Conservation (phyloP, 768 basidiomycete genomes). For the Dacryopinax primogenitus region DNA sequence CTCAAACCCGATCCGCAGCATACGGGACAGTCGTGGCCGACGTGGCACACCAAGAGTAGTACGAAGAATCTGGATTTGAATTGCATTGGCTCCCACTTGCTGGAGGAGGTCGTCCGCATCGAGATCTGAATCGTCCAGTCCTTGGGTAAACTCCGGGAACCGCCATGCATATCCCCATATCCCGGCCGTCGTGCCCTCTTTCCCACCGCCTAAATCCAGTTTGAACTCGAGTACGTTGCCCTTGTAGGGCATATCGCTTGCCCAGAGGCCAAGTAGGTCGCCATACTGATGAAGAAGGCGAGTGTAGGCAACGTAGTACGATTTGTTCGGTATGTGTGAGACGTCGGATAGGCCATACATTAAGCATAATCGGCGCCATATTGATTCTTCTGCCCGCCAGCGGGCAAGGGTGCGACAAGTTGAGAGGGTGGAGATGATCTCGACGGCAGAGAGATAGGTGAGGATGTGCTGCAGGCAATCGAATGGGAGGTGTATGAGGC, state of each 20-base stretch:
- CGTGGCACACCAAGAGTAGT: background rate
- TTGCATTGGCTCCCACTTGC: background rate
- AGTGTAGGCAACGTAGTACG: background rate
- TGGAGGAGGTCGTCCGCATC: background rate
- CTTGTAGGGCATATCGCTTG: constrained; percentile 6
- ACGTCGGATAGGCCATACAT: background rate
- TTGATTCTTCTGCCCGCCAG: background rate
- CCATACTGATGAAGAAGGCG: background rate
- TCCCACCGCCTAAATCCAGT: background rate
- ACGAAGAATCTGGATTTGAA: background rate
- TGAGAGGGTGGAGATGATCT: background rate
- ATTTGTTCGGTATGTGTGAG: background rate
- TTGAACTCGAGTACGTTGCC: constrained; percentile 5
- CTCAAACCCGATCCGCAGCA: background rate
- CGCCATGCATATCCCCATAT: constrained; percentile 3
- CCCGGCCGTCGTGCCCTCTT: background rate
- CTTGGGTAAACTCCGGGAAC: background rate
- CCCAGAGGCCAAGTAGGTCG: background rate
- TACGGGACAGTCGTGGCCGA: background rate
- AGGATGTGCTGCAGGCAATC: constrained; percentile 5
- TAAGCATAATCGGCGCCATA: background rate
- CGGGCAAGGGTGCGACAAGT: background rate
- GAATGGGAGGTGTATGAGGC: background rate
- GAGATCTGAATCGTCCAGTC: background rate
- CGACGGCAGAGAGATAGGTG: background rate